Evolutionary conservation across 495 filamentous ascomycete genomes (phyloP).

Genomic region (Lepraria neglecta): DNA sequence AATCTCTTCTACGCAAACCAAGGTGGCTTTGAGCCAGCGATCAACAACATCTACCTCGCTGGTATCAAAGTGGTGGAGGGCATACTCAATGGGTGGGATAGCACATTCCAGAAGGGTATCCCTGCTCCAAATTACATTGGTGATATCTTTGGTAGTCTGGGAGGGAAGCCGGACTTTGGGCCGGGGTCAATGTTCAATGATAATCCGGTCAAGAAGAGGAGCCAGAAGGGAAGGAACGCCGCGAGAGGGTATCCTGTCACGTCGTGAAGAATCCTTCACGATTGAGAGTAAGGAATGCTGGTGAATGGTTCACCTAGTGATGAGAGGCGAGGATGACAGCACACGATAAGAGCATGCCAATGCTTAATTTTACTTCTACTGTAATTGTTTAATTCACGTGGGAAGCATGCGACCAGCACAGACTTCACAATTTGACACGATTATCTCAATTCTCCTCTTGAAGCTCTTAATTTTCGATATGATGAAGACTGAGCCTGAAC

Average conservation of each 20-base stretch:
- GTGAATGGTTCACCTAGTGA: not conserved
- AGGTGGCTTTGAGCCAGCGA: constrained; percentile 52
- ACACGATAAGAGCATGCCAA: too few species aligned
- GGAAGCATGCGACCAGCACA: too few species aligned
- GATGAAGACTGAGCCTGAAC: too few species aligned
- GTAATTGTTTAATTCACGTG: too few species aligned
- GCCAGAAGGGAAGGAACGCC: constrained; percentile 15
- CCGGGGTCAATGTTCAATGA: constrained; percentile 38
- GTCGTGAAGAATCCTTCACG: not conserved
- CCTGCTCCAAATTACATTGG: constrained; percentile 64
- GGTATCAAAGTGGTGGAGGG: constrained; percentile 62
- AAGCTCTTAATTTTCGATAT: too few species aligned
- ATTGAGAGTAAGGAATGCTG: not conserved
- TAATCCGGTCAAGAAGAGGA: constrained; percentile 26
- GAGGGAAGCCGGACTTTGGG: constrained; percentile 61
- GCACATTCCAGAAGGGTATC: constrained; percentile 52
- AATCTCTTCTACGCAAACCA: constrained; percentile 55
- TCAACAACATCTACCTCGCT: constrained; percentile 61
- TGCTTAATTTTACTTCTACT: too few species aligned
- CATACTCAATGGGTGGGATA: constrained; percentile 55
- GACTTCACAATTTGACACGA: too few species aligned
- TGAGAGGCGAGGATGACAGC: not conserved
- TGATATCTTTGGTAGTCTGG: constrained; percentile 62
- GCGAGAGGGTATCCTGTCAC: constrained; percentile 8
- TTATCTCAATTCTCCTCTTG: too few species aligned